These are phyloP conservation scores for Beauveria scarabaeidicola DNA, from an alignment of 2,329 filamentous ascomycete genomes.

Conservation along the genomic window DNA sequence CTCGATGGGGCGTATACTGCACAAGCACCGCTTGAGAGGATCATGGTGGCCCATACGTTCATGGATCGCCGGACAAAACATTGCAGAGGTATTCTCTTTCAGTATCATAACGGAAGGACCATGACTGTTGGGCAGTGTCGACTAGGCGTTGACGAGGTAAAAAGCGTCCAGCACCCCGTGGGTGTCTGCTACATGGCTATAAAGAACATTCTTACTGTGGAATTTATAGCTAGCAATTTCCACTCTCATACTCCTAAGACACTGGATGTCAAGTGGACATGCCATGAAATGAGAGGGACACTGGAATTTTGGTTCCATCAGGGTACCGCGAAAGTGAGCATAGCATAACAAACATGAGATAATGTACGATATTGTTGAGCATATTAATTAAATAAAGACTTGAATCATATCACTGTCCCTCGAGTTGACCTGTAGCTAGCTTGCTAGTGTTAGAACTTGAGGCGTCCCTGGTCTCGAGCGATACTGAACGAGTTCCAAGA, in stretches of 20 bases:
- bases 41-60: neutral
- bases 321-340: neutral
- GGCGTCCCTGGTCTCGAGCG: too few species aligned
- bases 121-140: neutral
- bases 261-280: neutral
- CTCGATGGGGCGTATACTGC: neutral
- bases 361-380: too few species aligned
- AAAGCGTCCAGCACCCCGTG: neutral
- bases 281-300: neutral
- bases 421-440: too few species aligned
- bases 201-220: neutral
- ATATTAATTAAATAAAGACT: too few species aligned
- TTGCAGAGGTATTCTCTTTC: constrained; percentile 1
- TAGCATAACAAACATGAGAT: neutral
- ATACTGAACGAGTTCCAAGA: too few species aligned
- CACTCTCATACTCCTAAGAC: neutral
- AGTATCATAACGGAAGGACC: neutral
- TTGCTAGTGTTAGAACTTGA: too few species aligned
- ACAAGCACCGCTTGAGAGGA: neutral
- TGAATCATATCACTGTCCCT: too few species aligned
- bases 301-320: neutral
- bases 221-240: neutral
- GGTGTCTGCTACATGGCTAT: neutral
- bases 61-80: neutral
- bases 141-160: neutral